Percentiles rank a stretch among this genome's conserved stretches.
These are phyloP conservation scores for Pinus albicaulis DNA, from an alignment of 75 land plant species.

Conservation along the genomic window DNA sequence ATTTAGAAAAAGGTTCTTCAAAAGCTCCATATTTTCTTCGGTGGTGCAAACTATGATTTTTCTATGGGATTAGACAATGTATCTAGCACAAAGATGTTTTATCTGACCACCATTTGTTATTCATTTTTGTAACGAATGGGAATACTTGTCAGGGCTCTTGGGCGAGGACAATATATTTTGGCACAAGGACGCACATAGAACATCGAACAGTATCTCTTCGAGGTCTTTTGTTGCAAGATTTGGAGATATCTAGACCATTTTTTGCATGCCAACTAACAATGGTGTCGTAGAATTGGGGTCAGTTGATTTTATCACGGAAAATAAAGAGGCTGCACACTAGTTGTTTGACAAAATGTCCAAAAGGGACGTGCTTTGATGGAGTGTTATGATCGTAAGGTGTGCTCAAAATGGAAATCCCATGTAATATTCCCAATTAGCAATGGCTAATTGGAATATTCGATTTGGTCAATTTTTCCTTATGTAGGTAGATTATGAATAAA, in stretches of 20 bases:
- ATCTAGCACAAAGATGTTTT: constrained; percentile 86
- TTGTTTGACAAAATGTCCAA: too few relatives aligned
- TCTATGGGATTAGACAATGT: constrained; percentile 54
- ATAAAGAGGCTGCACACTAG: too few relatives aligned
- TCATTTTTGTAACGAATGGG: background rate
- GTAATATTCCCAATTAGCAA: too few relatives aligned
- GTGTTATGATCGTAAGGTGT: too few relatives aligned
- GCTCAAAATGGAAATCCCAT: too few relatives aligned
- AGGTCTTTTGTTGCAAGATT: constrained; percentile 61
- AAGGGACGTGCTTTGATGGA: too few relatives aligned
- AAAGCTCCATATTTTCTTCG: constrained; percentile 49
- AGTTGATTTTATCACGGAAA: constrained; percentile 40
- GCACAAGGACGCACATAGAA: constrained; percentile 29
- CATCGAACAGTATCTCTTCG: constrained; percentile 25
- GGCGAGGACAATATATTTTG: constrained; percentile 53
- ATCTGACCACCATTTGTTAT: constrained; percentile 61
- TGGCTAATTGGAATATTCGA: too few relatives aligned
- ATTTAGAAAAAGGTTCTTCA: constrained; percentile 70
- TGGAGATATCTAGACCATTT: constrained; percentile 60
- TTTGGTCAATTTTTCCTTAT: too few relatives aligned
- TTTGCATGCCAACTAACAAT: constrained; percentile 60
- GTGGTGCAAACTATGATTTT: constrained; percentile 48
- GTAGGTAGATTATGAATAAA: too few relatives aligned
- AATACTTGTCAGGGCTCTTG: constrained; percentile 76
- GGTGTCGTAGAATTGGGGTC: constrained; percentile 95